phyloP scores from a whole-genome alignment of 768 basidiomycete species.

The Chlorophyllum brunneum region DNA sequence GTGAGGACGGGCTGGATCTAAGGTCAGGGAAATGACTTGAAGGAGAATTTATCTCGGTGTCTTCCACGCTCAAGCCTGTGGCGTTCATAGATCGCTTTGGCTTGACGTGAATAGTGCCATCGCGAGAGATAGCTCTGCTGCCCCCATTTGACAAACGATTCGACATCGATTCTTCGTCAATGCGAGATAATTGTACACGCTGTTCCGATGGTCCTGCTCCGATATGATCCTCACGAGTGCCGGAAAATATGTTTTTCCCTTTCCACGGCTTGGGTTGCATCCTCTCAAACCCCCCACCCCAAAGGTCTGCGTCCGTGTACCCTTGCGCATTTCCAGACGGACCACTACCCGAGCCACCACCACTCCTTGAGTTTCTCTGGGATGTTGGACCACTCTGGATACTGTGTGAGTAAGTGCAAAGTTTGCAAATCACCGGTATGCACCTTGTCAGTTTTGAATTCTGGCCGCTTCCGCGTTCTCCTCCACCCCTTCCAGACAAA shows the following conservation, averaged over 20 bases:
- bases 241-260: neutral
- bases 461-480: slow-evolving; percentile 2
- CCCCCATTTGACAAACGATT: neutral
- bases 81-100: neutral
- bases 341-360: neutral
- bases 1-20: neutral
- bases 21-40: neutral
- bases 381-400: neutral
- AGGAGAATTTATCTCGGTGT: no score
- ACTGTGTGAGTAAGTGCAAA: neutral
- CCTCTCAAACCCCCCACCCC: neutral
- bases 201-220: neutral
- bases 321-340: no score
- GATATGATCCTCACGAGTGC: neutral
- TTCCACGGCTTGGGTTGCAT: neutral
- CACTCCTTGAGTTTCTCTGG: neutral
- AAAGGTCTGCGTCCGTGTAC: neutral
- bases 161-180: slow-evolving; percentile 2
- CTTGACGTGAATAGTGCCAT: neutral
- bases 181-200: neutral
- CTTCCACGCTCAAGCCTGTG: neutral
- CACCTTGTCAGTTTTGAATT: neutral
- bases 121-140: neutral
- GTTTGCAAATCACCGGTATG: neutral
- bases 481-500: slow-evolving; percentile 5